These are phyloP conservation scores for Paraphoma chrysanthemicola DNA, from an alignment of 2,329 filamentous ascomycete species.

Conservation along the genomic window DNA sequence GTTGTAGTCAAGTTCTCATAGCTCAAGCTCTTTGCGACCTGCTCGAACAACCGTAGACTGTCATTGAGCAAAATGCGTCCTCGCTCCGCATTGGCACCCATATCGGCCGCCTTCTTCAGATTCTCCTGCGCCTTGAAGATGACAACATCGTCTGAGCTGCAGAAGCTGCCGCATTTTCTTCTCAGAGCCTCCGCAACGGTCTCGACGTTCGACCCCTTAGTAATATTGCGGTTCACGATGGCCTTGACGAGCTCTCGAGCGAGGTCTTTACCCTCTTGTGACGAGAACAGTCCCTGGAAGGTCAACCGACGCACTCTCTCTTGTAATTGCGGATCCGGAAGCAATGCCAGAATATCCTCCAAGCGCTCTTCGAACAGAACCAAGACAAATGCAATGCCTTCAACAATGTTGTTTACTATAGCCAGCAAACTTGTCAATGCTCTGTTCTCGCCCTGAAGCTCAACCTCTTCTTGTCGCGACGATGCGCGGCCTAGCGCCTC, in stretches of 20 bases:
- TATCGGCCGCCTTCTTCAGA: conserved; percentile 84
- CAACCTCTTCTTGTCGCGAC: conserved; percentile 88
- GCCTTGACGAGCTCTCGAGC: conserved; percentile 96
- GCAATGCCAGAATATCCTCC: conserved; percentile 80
- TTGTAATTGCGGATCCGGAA: conserved; percentile 71
- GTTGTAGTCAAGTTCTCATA: conserved; percentile 81
- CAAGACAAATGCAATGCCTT: conserved; percentile 94
- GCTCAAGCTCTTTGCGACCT: conserved; percentile 83
- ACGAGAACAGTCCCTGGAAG: conserved; percentile 86
- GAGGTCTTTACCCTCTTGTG: conserved; percentile 79
- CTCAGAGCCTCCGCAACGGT: conserved; percentile 95
- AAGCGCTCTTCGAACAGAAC: conserved; percentile 95
- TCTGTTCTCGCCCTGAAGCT: conserved; percentile 91
- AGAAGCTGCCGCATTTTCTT: conserved; percentile 93
- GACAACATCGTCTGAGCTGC: conserved; percentile 93
- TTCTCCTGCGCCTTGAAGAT: conserved; percentile 99
- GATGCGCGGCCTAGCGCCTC: conserved; percentile 79
- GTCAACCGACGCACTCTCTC: conserved; percentile 78
- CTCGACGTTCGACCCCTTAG: conserved; percentile 95
- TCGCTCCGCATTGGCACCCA: conserved; percentile 74
- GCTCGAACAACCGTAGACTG: conserved; percentile 84
- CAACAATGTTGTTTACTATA: conserved; percentile 87
- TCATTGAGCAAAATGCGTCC: conserved; percentile 85
- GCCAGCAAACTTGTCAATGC: conserved; percentile 85
- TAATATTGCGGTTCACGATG: conserved; percentile 97